phyloP scores from a whole-genome alignment of 2,329 filamentous ascomycete species.

The Colletotrichum echinochloae region DNA sequence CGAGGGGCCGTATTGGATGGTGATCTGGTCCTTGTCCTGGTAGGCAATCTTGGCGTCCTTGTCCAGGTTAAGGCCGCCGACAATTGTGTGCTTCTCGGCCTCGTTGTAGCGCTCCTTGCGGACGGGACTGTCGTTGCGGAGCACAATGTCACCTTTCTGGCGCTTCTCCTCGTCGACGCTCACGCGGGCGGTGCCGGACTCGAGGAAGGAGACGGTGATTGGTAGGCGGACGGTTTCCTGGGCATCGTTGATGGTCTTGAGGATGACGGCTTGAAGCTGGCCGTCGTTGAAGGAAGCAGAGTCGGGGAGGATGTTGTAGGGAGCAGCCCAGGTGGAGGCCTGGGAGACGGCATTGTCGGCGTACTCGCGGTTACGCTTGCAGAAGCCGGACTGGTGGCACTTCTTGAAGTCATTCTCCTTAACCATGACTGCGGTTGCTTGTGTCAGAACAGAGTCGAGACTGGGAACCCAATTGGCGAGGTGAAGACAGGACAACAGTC shows the following conservation, averaged over 20 bases:
- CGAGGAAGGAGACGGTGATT: conserved; percentile 86
- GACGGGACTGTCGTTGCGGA: conserved; percentile 85
- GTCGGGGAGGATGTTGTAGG: conserved; percentile 80
- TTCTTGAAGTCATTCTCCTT: conserved; percentile 99
- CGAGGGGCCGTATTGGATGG: conserved; percentile 82
- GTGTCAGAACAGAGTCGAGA: conserved; percentile 1
- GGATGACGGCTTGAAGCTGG: conserved; percentile 80
- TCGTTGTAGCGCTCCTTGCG: conserved; percentile 97
- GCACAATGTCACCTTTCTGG: conserved; percentile 86
- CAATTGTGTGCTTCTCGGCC: conserved; percentile 85
- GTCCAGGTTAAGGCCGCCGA: conserved; percentile 82
- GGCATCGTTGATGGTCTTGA: conserved; percentile 78
- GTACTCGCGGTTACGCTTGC: conserved; percentile 91
- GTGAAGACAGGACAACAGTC: neutral
- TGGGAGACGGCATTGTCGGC: conserved; percentile 80
- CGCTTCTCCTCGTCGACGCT: conserved; percentile 92
- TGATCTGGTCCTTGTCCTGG: conserved; percentile 75
- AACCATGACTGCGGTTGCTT: conserved; percentile 72
- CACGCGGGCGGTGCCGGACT: conserved; percentile 89
- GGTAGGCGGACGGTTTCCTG: conserved; percentile 82
- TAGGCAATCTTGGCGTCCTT: conserved; percentile 75
- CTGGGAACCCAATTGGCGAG: neutral
- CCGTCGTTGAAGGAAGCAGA: conserved; percentile 83
- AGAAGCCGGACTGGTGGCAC: conserved; percentile 96
- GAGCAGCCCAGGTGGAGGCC: conserved; percentile 78